phyloP scores from a whole-genome alignment of 2,329 filamentous ascomycete species.

The Colletotrichum sidae region DNA sequence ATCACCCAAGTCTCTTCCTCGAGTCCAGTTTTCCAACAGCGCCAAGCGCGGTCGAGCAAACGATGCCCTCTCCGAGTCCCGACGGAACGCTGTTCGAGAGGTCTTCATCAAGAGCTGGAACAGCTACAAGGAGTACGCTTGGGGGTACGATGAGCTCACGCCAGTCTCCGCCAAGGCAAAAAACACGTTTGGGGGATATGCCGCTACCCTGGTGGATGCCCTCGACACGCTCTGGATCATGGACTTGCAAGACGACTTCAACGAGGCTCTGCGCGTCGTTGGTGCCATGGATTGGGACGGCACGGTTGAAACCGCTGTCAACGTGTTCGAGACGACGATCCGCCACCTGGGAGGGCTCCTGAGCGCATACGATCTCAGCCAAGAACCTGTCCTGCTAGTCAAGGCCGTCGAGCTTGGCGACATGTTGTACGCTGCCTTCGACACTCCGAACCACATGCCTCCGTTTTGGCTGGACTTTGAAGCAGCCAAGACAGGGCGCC shows the following conservation, averaged over 20 bases:
- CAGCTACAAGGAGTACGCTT: conserved; percentile 58
- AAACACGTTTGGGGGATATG: conserved; percentile 60
- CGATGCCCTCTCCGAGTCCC: conserved; percentile 32
- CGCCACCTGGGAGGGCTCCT: conserved; percentile 77
- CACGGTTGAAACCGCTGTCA: conserved; percentile 55
- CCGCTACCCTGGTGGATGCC: conserved; percentile 57
- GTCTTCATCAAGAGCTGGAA: conserved; percentile 53
- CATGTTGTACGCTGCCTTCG: conserved; percentile 74
- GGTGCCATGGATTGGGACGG: conserved; percentile 64
- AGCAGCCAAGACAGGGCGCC: conserved; percentile 16
- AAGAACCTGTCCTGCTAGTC: conserved; percentile 62
- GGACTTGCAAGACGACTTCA: conserved; percentile 62
- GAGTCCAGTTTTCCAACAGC: conserved; percentile 33
- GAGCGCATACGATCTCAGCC: conserved; percentile 75
- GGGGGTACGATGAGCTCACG: conserved; percentile 59
- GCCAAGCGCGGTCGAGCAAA: conserved; percentile 24
- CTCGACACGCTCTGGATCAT: conserved; percentile 67
- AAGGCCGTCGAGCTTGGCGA: conserved; percentile 74
- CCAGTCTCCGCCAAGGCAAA: conserved; percentile 53
- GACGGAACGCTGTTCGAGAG: conserved; percentile 45
- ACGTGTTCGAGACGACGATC: conserved; percentile 78
- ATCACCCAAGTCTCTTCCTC: conserved; percentile 22
- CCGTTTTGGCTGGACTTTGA: conserved; percentile 36
- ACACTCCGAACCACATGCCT: conserved; percentile 77
- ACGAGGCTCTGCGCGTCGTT: conserved; percentile 55